A percentile compares a stretch with the other conserved stretches of the same genome.
These are phyloP conservation scores for Apiospora sp. DNA, from an alignment of 2,329 filamentous ascomycete genomes.

Conservation along the genomic window DNA sequence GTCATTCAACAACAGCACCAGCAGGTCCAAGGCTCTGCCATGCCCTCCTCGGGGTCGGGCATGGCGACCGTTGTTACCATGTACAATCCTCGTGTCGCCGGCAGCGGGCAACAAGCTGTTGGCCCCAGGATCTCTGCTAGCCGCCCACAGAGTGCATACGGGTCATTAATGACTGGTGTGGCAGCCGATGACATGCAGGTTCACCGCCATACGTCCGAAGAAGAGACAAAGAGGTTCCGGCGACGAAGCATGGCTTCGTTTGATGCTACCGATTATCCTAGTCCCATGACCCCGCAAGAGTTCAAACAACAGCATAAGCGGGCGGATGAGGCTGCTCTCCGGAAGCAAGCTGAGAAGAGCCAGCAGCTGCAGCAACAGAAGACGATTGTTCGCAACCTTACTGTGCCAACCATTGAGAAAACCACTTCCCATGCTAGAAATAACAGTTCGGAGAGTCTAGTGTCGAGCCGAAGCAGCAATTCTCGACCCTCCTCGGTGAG, in stretches of 20 bases:
- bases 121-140: conserved; percentile 43
- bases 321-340: conserved; percentile 32
- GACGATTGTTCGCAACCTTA: conserved; percentile 43
- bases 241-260: conserved; percentile 82
- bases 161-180: conserved; percentile 51
- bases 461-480: conserved; percentile 63
- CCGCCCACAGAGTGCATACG: conserved; percentile 62
- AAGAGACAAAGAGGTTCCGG: conserved; percentile 78
- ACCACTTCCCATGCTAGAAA: conserved; percentile 51
- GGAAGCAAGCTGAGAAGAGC: conserved; percentile 39
- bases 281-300: conserved; percentile 47
- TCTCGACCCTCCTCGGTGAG: conserved; percentile 74
- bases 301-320: conserved; percentile 39
- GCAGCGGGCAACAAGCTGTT: conserved; percentile 43
- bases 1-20: conserved; percentile 38
- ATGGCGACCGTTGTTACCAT: conserved; percentile 64
- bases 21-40: conserved; percentile 46
- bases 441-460: conserved; percentile 71
- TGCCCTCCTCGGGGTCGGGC: conserved; percentile 61
- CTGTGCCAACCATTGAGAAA: conserved; percentile 45
- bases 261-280: conserved; percentile 55
- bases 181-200: conserved; percentile 75
- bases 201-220: conserved; percentile 62
- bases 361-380: conserved; percentile 45
- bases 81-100: conserved; percentile 55